Evolutionary conservation across 192 early-diverging fungal species (phyloP), one percentile per base, ranked within the genome.

Genomic region (Coemansia brasiliensis): DNA sequence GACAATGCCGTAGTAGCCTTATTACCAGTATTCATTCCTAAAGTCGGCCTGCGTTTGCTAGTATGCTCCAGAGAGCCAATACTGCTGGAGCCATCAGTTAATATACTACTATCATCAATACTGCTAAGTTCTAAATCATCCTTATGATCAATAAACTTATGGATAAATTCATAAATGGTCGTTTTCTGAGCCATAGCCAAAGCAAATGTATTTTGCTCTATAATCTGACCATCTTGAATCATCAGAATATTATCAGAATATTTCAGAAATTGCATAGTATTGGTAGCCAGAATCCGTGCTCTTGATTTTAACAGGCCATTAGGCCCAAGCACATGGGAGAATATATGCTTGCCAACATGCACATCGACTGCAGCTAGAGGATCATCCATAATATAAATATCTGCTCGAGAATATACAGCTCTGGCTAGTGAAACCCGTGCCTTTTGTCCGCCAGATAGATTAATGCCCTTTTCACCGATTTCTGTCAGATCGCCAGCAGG

Each of bases 321-420:
- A 37, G 69, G 65, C 12, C 69, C 75, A 20, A 83, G 62, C 22
- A 79, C 80, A 26, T 83, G 72, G 0, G 77, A 67, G 35, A 85
- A 86, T 0, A 86, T 65, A 15, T 79, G 74, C 43, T 84, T 83
- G 38, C 82, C 79, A 1, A 86, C 85, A 52, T 84, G 82, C 3
- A 81, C 72, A 62, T 84, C 85, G 2, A 86, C 82, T 13, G 89
- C 87, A 20, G 87, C 75, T 16, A 89, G 66, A 4, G 86, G 85
- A 41, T 92, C 88, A 52, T 90, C 89, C n/a, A 91, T 61, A 3
- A 88, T 61, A 41, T 83, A 81, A 1, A 88, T 61, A 37, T 90
- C 86, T 10, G 83, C 82, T 7, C 83, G 61, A 10, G 78, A 29
- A 48, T 87, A 88, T 5, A 85, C 76, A 0, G 86, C 86, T 39